Evolutionary conservation across 2,329 filamentous ascomycete genomes (phyloP), one percentile per base, ranked within the genome.

Genomic region (Magnaporthiopsis rhizophila): DNA sequence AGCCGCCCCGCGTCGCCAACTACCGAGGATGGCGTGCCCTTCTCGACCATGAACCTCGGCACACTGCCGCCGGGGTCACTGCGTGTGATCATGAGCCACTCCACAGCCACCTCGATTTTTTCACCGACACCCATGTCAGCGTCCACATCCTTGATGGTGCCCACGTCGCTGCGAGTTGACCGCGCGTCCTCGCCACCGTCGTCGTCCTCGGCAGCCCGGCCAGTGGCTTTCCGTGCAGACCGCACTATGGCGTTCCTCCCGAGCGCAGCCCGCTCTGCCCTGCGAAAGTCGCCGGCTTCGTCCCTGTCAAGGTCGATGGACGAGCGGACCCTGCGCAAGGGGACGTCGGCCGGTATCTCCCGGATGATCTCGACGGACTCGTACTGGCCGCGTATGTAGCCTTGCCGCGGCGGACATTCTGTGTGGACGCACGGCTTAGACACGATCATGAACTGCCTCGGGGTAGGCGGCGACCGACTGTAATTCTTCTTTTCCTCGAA

Each of bases 11-110:
- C 89, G 73, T 96, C 92, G 58, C 81, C 81, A 32, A 91, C 83
- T 69, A 97, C 95, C 45, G 90, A 90, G 13, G 83, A 86, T 0
- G 92, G 92, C 0, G 92, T 96, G 36, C 90, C 91, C 72, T 91
- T 87, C 71, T 96, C 92, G n/a, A 96, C 91, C 83, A 97, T 88
- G 76, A 95, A 96, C 18, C 90, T 84, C 1, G 92, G 92, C 26
- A 97, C 92, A 66, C 87, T 94, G 63, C 92, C 92, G 13, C 92
- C 92, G 3, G 92, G 92, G 70, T 97, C 92, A 73, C 90, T 94
- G 61, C 92, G 83, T 1, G 92, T 96, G 24, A 96, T 86, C 92
- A 97, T 97, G 66, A 95, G 84, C 92, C 92, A 97, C 74, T 97
- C 92, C 1, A 97, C 73, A 32, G 79, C 75, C 34, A 75, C 79